These are phyloP conservation scores for Discostella stelligeroides DNA, from an alignment of 108 stramenopile genomes.

Conservation along the genomic window DNA sequence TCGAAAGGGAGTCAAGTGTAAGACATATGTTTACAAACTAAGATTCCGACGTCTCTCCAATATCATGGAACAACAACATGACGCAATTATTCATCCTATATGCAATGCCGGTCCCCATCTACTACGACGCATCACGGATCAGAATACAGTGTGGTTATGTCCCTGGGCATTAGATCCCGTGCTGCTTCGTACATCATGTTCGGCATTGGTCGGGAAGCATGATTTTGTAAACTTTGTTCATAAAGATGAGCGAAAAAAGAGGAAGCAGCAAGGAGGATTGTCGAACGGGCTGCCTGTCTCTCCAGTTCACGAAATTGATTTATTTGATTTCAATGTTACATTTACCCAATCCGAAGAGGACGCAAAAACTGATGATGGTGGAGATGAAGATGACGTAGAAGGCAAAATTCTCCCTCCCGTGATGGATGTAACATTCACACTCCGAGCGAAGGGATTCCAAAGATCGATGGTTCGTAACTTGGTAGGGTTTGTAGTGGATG, in stretches of 20 bases:
- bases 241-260: conserved; percentile 49
- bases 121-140: conserved; percentile 55
- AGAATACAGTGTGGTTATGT: conserved; percentile 60
- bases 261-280: not conserved
- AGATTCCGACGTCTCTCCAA: conserved; percentile 54
- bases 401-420: conserved; percentile 36
- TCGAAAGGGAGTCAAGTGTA: conserved; percentile 54
- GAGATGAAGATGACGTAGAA: conserved; percentile 24
- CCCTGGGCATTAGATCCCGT: conserved; percentile 76
- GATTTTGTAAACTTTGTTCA: conserved; percentile 78
- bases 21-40: conserved; percentile 73
- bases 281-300: not conserved
- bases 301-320: conserved; percentile 21
- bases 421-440: conserved; percentile 56
- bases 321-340: conserved; percentile 38
- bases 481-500: conserved; percentile 79
- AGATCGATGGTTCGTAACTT: conserved; percentile 80
- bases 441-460: conserved; percentile 77
- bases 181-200: conserved; percentile 49
- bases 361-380: conserved; percentile 1
- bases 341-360: too few relatives aligned
- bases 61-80: conserved; percentile 3
- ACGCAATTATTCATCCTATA: conserved; percentile 50
- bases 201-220: conserved; percentile 58
- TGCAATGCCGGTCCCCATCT: conserved; percentile 61